A percentile compares a stretch with the other conserved stretches of the same genome.
Evolutionary conservation across 2,329 filamentous ascomycete species (phyloP).

Genomic region (Colletotrichum neosansevieriae): DNA sequence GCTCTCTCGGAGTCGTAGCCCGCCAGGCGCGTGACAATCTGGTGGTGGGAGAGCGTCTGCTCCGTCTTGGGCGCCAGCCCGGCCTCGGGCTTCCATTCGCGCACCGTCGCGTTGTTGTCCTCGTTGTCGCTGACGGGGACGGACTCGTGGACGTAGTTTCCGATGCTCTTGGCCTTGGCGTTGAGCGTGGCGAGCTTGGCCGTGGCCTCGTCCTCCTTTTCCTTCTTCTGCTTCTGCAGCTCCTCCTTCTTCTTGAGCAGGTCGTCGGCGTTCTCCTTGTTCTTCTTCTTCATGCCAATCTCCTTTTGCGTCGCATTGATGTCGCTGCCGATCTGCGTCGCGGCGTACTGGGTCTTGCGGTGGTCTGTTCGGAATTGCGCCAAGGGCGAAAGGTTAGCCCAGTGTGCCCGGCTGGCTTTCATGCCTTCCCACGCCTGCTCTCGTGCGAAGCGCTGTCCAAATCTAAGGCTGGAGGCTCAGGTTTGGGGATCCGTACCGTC

Average conservation of each 20-base stretch:
- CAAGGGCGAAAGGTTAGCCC: slow-evolving; percentile 7
- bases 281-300: slow-evolving; percentile 93
- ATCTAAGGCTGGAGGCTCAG: slow-evolving; percentile 58
- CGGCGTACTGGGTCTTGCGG: slow-evolving; percentile 75
- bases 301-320: slow-evolving; percentile 93
- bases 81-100: slow-evolving; percentile 84
- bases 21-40: slow-evolving; percentile 87
- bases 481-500: slow-evolving; percentile 20
- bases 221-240: slow-evolving; percentile 85
- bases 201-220: slow-evolving; percentile 77
- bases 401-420: slow-evolving; percentile 2
- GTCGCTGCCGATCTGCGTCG: slow-evolving; percentile 82
- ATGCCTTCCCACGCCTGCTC: neutral
- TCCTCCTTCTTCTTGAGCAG: slow-evolving; percentile 82
- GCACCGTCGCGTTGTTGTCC: slow-evolving; percentile 84
- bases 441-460: neutral
- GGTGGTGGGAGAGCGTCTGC: slow-evolving; percentile 88
- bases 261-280: slow-evolving; percentile 88
- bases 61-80: slow-evolving; percentile 75
- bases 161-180: slow-evolving; percentile 85
- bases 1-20: slow-evolving; percentile 94
- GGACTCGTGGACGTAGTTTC: slow-evolving; percentile 90
- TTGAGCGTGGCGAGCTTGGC: slow-evolving; percentile 74
- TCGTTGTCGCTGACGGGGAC: slow-evolving; percentile 86
- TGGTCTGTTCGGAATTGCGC: slow-evolving; percentile 19